Conservation (phyloP, 2,329 filamentous ascomycete genomes). For the Chalara sp. region DNA sequence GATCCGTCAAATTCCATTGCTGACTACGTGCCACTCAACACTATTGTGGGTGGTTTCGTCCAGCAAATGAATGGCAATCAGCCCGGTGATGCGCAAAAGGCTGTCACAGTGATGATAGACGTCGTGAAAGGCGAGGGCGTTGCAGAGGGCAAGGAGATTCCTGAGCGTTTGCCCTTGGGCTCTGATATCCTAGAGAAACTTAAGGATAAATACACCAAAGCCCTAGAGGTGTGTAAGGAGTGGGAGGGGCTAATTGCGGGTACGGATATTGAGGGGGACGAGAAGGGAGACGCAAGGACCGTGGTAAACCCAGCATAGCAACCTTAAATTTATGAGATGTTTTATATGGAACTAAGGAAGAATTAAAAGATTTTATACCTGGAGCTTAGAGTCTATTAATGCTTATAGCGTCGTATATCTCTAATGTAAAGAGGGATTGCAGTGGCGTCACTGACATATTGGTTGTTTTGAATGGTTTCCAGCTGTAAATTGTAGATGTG, state of each 20-base stretch:
- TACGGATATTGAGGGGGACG: background rate
- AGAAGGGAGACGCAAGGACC: too few species aligned
- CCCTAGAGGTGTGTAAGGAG: slow-evolving; percentile 37
- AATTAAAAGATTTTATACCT: too few species aligned
- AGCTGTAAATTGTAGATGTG: too few species aligned
- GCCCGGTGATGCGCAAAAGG: slow-evolving; percentile 49
- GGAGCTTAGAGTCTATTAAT: too few species aligned
- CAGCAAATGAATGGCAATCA: slow-evolving; percentile 39
- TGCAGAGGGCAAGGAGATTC: slow-evolving; percentile 42
- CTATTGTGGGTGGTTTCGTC: slow-evolving; percentile 27
- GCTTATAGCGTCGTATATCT: too few species aligned
- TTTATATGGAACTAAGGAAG: too few species aligned
- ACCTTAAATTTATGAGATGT: too few species aligned
- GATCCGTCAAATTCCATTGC: slow-evolving; percentile 1
- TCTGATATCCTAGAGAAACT: slow-evolving; percentile 39
- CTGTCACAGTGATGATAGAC: slow-evolving; percentile 44
- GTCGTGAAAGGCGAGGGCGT: slow-evolving; percentile 44
- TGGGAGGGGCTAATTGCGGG: slow-evolving; percentile 39
- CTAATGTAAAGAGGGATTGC: too few species aligned
- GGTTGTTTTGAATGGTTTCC: too few species aligned
- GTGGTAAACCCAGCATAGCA: too few species aligned
- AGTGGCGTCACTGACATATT: too few species aligned
- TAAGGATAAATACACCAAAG: slow-evolving; percentile 35
- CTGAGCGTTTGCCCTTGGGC: slow-evolving; percentile 47
- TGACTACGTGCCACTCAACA: slow-evolving; percentile 11